Percentiles rank a stretch among this genome's conserved stretches.
phyloP scores from a whole-genome alignment of 2,329 filamentous ascomycete genomes.

The Aspergillus sp. region DNA sequence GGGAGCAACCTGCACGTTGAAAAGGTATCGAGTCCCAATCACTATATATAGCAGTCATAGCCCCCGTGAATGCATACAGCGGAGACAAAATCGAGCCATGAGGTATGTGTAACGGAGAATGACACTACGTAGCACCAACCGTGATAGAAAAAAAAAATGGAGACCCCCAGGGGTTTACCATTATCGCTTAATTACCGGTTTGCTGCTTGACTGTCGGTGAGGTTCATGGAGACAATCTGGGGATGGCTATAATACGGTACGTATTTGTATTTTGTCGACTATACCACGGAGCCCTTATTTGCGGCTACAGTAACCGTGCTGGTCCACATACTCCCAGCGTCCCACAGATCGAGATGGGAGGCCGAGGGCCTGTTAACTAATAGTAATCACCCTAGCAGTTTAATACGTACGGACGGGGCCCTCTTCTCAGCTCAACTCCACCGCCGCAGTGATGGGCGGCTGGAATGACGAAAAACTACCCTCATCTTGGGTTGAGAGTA shows the following conservation, averaged over 20 bases:
- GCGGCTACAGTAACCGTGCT: conserved; percentile 9
- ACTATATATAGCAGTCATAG: conserved; percentile 4
- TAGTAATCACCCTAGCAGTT: background rate
- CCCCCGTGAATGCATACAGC: background rate
- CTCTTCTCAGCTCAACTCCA: conserved; percentile 27
- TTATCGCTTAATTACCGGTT: background rate
- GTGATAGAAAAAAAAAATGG: background rate
- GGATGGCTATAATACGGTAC: background rate
- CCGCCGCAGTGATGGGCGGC: conserved; percentile 16
- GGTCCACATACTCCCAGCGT: conserved; percentile 15
- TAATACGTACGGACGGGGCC: background rate
- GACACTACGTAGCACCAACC: background rate
- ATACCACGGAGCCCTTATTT: conserved; percentile 3
- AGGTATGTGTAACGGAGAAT: conserved; percentile 3
- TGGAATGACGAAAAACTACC: conserved; percentile 31
- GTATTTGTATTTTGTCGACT: background rate
- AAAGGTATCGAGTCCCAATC: background rate
- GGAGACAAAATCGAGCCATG: background rate
- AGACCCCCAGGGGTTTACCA: background rate
- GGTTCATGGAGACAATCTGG: background rate
- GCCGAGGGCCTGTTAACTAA: background rate
- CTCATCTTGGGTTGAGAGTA: background rate
- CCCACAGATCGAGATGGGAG: conserved; percentile 7
- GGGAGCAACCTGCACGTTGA: background rate
- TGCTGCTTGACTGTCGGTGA: background rate